Evolutionary conservation across 2,329 filamentous ascomycete genomes (phyloP), one percentile per base, ranked within the genome.

Genomic region (Scytalidium lignicola): DNA sequence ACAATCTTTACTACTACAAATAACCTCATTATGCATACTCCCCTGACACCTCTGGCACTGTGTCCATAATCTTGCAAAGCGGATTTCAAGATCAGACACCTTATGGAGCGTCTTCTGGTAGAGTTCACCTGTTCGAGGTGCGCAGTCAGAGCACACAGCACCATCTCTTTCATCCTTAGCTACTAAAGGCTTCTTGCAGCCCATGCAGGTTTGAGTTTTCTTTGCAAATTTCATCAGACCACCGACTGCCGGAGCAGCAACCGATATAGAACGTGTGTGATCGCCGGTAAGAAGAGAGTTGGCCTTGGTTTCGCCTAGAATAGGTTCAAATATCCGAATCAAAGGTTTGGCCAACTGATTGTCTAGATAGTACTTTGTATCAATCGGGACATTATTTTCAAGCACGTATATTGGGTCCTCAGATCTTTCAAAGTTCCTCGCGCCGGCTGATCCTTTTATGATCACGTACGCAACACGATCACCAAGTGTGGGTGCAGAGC

Each of bases 381-480:
- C 93, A 65, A 99, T 96, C 10, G 93, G 93, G 50, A 99, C 80
- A 62, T 97, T 99, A 77, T 99, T 87, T 68, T 99, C 95, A 2
- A 99, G 80, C 13, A 99, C 93, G 70, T 86, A 99, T 62, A 99
- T 90, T 2, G 93, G 93, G 64, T 99, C 93, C 70, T 99, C 93
- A 1, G 90, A 95, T 58, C 92, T 90, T 66, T 99, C 93, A 71
- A 95, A 99, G 66, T 96, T 96, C 71, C 91, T 97, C 49, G 90
- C 85, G 18, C 90, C 90, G 13, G 86, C 82, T 4, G 90, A 82
- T 53, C 91, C 92, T 69, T 95, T 95, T 63, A 97, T 79, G 78
- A 99, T 99, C 62, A 99, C 93, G 68, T 99, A 99, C 13, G 93
- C 92, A 22, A 99, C 93, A 69, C 93, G 91, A 66, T 99, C 93